Conservation (phyloP, 208 protist species). For the Trypanosomatidae sp. region DNA sequence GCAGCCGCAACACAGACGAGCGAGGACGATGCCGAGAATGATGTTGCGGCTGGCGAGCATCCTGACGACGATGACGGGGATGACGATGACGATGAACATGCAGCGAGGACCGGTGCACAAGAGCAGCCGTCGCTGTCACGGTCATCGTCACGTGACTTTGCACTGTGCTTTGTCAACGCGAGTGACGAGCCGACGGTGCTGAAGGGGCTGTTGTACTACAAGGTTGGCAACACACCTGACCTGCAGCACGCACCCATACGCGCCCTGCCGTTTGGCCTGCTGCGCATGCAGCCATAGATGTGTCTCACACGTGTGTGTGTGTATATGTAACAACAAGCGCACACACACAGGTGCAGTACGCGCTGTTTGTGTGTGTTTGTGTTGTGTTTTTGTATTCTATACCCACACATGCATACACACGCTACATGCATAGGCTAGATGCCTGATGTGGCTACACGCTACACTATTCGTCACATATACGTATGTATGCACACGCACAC, state of each 20-base stretch:
- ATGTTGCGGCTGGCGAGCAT: background rate
- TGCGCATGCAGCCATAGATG: conserved; percentile 26
- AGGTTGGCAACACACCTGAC: conserved; percentile 14
- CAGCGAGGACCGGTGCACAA: background rate
- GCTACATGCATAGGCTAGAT: no score
- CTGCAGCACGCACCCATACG: conserved; percentile 17
- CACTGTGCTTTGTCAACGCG: conserved; percentile 42
- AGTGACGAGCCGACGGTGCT: conserved; percentile 36
- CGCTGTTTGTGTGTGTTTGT: no score
- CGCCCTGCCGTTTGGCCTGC: conserved; percentile 45
- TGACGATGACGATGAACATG: background rate
- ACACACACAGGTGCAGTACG: no score
- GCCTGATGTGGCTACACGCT: no score
- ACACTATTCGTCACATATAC: no score
- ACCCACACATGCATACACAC: no score
- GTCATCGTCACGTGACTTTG: conserved; percentile 16
- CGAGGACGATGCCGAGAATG: background rate
- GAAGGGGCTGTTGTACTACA: conserved; percentile 76
- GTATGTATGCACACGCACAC: no score
- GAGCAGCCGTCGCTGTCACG: background rate
- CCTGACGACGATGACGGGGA: background rate
- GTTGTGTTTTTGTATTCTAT: no score
- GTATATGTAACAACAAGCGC: no score
- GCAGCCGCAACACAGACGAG: background rate
- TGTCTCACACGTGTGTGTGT: no score